Evolutionary conservation across 495 filamentous ascomycete species (phyloP), one percentile per base, ranked within the genome.

Genomic region (Hypoxylon crocopeplum): DNA sequence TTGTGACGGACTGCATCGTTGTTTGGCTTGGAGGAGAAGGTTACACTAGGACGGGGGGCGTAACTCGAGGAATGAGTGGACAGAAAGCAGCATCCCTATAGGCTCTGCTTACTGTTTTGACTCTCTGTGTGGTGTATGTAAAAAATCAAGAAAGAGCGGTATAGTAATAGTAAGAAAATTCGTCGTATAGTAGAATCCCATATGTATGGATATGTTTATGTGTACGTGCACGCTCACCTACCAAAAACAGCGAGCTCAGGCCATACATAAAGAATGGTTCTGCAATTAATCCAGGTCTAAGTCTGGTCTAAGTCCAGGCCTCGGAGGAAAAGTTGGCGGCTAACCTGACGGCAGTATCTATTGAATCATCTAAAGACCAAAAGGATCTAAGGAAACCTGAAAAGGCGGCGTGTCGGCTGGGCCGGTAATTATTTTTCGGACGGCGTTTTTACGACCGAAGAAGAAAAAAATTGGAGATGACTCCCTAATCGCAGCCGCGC

Each of bases 351-450:
- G 48, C 21, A 50, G 7, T 46, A 21, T 19, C 34, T 12, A 38
- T n/a, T n/a, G 13, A 17, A 8, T 7, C 15, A 38, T 17, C 12
- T 12, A 12, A 34, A 11, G 13, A 11, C n/a, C n/a, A 3, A 45
- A 41, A 16, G 17, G 40, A 25, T 10, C 16, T 12, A 47, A 55
- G 34, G 16, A 30, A 53, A 30, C 13, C 15, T 38, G 25, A 27
- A 19, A 51, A 44, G 15, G 36, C 29, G 37, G 29, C n/a, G 40
- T 20, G 30, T 53, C 48, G 45, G 59, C 24, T 64, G 10, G 11
- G 44, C 62, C 68, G 68, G 68, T 57, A 47, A 68, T 68, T 58
- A 42, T 52, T 70, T 66, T 68, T 59, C 46, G 34, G 38, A 53
- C 64, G 58, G 57, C 6, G 17, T 29, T 61, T 57, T 66, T 46